These are phyloP conservation scores for Candida tibetensis DNA, from an alignment of 805 yeast species.

Conservation along the genomic window DNA sequence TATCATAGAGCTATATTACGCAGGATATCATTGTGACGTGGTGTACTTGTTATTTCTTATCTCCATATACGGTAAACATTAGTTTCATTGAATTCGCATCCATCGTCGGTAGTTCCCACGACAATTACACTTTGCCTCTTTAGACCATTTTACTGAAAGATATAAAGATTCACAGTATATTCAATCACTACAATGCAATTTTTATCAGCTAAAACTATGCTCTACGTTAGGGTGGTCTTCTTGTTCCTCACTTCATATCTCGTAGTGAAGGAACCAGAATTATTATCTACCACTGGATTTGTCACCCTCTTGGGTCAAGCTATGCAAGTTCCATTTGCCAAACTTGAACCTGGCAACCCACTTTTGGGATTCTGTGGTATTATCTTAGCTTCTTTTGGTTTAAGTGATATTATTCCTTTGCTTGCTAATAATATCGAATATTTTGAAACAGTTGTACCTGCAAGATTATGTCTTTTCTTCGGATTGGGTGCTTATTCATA, in stretches of 20 bases:
- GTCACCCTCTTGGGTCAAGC: conserved; percentile 57
- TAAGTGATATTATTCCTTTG: conserved; percentile 60
- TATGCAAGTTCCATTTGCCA: conserved; percentile 45
- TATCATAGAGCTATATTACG: no score
- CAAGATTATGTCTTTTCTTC: conserved; percentile 52
- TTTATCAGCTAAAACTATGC: conserved; percentile 47
- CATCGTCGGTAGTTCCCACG: no score
- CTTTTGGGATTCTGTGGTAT: conserved; percentile 50
- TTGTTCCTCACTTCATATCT: conserved; percentile 44
- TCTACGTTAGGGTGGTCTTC: conserved; percentile 46
- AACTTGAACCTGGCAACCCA: conserved; percentile 37
- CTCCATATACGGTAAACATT: no score
- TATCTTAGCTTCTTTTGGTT: conserved; percentile 41
- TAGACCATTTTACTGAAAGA: no score
- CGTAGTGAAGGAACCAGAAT: conserved; percentile 47
- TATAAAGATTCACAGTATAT: no score
- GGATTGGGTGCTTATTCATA: conserved; percentile 49
- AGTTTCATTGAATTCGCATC: no score
- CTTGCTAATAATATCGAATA: conserved; percentile 44
- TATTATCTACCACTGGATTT: conserved; percentile 44
- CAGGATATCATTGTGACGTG: no score
- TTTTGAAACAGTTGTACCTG: conserved; percentile 61
- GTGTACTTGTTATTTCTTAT: no score
- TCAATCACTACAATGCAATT: conserved; percentile 46
- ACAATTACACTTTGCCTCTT: no score